Percentiles rank a stretch among this genome's conserved stretches.
These are phyloP conservation scores for Tolypocladium inflatum DNA, from an alignment of 2,329 filamentous ascomycete species.

Conservation along the genomic window DNA sequence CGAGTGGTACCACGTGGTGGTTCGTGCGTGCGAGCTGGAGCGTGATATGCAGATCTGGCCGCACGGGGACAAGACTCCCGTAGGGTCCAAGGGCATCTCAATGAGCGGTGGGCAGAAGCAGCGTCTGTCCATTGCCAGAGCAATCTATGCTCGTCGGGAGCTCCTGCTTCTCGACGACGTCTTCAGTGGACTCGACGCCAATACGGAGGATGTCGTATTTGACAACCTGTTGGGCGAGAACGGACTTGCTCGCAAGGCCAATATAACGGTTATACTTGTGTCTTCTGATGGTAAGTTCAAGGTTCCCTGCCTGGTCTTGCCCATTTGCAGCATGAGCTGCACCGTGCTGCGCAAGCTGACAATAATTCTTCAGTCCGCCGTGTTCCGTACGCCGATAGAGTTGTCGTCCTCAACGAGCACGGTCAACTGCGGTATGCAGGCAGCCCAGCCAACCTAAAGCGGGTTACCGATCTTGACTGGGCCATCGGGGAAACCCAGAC, in stretches of 20 bases:
- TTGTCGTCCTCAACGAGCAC: not conserved
- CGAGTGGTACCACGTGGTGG: constrained; percentile 11
- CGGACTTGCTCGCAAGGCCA: constrained; percentile 8
- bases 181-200: constrained; percentile 16
- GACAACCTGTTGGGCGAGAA: constrained; percentile 5
- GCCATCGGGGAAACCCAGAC: not conserved
- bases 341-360: not conserved
- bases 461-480: not conserved
- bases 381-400: not conserved
- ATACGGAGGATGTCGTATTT: constrained; percentile 11
- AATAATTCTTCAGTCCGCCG: not conserved
- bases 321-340: not conserved
- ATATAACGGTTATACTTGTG: constrained; percentile 6
- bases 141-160: constrained; percentile 12
- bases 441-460: not conserved
- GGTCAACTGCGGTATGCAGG: not conserved
- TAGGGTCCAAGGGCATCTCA: constrained; percentile 20
- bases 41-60: constrained; percentile 14
- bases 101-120: constrained; percentile 23
- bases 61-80: constrained; percentile 16
- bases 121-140: constrained; percentile 14
- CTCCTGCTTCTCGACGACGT: constrained; percentile 15
- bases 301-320: not conserved
- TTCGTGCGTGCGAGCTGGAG: constrained; percentile 14
- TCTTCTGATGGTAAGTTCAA: constrained; percentile 4